Evolutionary conservation across 306 rosid species (phyloP).

Genomic region (Benincasa hispida): DNA sequence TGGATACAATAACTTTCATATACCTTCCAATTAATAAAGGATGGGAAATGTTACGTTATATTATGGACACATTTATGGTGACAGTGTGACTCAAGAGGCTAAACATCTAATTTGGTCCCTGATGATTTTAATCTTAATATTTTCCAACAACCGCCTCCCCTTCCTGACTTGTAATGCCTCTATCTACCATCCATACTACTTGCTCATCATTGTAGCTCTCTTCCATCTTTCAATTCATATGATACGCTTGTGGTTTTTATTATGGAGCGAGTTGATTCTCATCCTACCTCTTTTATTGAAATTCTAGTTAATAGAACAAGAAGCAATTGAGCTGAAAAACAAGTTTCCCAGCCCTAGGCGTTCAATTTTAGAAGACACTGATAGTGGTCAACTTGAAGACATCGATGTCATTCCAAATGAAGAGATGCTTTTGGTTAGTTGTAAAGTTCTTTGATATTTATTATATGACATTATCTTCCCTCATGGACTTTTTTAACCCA

Average conservation of each 20-base stretch:
- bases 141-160: not conserved
- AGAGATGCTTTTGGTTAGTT: slow-evolving; percentile 75
- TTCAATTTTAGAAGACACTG: slow-evolving; percentile 69
- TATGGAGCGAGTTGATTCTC: not conserved
- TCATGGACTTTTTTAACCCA: not conserved
- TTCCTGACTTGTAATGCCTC: slow-evolving; percentile 1
- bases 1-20: not conserved
- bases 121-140: not conserved
- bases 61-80: not conserved
- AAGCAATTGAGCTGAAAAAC: slow-evolving; percentile 75
- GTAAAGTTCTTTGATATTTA: not conserved
- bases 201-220: not conserved
- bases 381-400: slow-evolving; percentile 87
- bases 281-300: not conserved
- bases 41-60: not conserved
- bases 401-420: slow-evolving; percentile 96
- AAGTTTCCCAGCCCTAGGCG: slow-evolving; percentile 75
- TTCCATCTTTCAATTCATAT: not conserved
- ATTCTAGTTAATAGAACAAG: slow-evolving; percentile 64
- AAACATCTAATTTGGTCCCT: not conserved
- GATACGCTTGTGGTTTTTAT: not conserved
- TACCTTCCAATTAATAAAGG: not conserved
- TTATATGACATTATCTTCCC: not conserved
- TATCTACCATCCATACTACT: not conserved
- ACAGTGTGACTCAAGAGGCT: not conserved